These are phyloP conservation scores for Stagonosporopsis tanaceti DNA, from an alignment of 2,329 filamentous ascomycete species.

Conservation along the genomic window DNA sequence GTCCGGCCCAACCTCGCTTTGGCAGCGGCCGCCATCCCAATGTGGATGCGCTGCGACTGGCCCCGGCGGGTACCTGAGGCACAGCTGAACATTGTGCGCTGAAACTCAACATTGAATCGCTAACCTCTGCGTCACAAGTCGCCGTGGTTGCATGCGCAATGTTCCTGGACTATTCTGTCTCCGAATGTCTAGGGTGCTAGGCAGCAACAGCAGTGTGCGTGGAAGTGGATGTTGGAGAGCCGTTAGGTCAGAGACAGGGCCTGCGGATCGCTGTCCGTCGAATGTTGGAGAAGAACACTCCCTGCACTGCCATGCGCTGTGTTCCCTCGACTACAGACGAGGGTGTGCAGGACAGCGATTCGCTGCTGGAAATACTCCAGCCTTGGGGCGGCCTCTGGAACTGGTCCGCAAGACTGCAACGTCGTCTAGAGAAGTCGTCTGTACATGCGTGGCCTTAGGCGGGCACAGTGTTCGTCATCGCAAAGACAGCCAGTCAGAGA, in stretches of 20 bases:
- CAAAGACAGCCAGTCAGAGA: conserved; percentile 20
- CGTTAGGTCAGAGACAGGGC: conserved; percentile 20
- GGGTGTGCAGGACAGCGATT: conserved; percentile 6
- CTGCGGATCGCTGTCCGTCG: conserved; percentile 12
- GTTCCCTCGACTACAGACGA: conserved; percentile 23
- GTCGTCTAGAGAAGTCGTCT: conserved; percentile 25
- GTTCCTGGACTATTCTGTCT: conserved; percentile 6
- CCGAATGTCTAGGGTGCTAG: conserved; percentile 17
- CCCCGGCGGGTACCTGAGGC: conserved; percentile 28
- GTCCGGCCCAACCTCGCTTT: conserved; percentile 26
- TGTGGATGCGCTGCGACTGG: conserved; percentile 24
- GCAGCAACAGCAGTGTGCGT: conserved; percentile 19
- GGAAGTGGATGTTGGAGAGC: conserved; percentile 11
- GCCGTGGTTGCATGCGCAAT: conserved; percentile 22
- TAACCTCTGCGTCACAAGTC: conserved; percentile 20
- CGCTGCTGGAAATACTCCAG: conserved; percentile 20
- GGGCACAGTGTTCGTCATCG: conserved; percentile 23
- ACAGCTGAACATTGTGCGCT: conserved; percentile 28
- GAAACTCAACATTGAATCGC: conserved; percentile 8
- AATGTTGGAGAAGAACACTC: conserved; percentile 17
- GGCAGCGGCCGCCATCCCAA: conserved; percentile 36
- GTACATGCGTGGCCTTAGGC: conserved; percentile 22
- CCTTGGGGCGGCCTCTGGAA: conserved; percentile 25
- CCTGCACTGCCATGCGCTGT: conserved; percentile 38
- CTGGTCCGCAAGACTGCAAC: conserved; percentile 36